These are phyloP conservation scores for Chrysoporthe austroafricana DNA, from an alignment of 2,329 filamentous ascomycete genomes.

Conservation along the genomic window DNA sequence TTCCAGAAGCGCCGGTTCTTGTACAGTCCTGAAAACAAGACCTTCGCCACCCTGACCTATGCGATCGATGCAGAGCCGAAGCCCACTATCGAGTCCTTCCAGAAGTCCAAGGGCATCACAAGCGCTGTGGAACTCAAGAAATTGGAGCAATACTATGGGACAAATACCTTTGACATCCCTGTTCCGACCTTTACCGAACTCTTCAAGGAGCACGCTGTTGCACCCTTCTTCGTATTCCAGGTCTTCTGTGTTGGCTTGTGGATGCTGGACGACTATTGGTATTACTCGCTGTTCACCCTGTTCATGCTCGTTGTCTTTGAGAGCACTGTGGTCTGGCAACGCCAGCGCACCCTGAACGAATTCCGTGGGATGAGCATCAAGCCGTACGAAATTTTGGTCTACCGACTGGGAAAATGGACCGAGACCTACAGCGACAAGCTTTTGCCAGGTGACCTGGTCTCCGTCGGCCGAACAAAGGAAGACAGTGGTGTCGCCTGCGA, in stretches of 20 bases:
- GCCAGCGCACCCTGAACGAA: conserved; percentile 91
- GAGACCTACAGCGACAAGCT: conserved; percentile 90
- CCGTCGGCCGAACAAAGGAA: conserved; percentile 91
- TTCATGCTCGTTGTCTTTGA: conserved; percentile 98
- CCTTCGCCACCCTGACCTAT: conserved; percentile 84
- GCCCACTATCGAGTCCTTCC: conserved; percentile 77
- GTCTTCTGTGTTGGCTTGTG: conserved; percentile 97
- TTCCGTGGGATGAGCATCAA: conserved; percentile 99
- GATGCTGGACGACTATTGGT: conserved; percentile 99
- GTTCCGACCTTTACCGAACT: conserved; percentile 94
- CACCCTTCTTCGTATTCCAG: conserved; percentile 99
- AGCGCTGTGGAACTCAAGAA: conserved; percentile 76
- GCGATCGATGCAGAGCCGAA: conserved; percentile 84
- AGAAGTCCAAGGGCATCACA: conserved; percentile 75
- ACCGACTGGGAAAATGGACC: conserved; percentile 83
- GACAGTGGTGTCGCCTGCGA: conserved; percentile 97
- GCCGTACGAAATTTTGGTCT: conserved; percentile 93
- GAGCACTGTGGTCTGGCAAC: conserved; percentile 98
- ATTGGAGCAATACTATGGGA: conserved; percentile 89
- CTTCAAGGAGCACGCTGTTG: conserved; percentile 97
- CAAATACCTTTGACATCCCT: conserved; percentile 96
- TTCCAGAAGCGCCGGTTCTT: conserved; percentile 98
- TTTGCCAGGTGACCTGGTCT: conserved; percentile 90
- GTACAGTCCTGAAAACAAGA: conserved; percentile 70
- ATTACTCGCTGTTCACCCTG: conserved; percentile 97